Evolutionary conservation across 2,329 filamentous ascomycete species (phyloP).

Genomic region (Dryadomyces quercivorus): DNA sequence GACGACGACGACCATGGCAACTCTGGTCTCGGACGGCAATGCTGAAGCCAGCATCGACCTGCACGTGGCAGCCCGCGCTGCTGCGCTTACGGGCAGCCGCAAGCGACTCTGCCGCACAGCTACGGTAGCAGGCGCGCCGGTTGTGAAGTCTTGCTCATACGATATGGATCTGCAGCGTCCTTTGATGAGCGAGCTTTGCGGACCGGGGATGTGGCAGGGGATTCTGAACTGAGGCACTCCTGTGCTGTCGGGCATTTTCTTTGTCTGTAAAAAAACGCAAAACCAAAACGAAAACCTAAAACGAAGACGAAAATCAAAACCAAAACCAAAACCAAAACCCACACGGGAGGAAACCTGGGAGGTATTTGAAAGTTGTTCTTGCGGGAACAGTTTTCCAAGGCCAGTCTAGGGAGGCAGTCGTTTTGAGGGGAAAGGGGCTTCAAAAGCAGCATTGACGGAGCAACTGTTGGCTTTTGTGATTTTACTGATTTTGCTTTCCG

Average conservation of each 20-base stretch:
- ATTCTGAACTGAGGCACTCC: slow-evolving; percentile 37
- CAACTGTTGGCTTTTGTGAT: neutral
- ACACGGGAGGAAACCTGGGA: neutral
- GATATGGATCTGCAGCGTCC: slow-evolving; percentile 31
- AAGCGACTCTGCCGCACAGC: slow-evolving; percentile 52
- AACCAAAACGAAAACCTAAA: neutral
- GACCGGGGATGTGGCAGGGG: slow-evolving; percentile 55
- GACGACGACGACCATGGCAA: too few species aligned
- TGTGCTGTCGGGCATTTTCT: neutral
- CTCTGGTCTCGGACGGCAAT: too few species aligned
- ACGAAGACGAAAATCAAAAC: neutral
- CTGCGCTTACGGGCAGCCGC: slow-evolving; percentile 34
- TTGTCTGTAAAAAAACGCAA: slow-evolving; percentile 1
- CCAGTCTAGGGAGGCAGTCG: neutral
- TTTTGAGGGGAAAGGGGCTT: neutral
- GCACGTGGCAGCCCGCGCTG: slow-evolving; percentile 13
- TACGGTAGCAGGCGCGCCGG: neutral
- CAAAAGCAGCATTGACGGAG: slow-evolving; percentile 5
- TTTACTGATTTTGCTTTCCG: neutral
- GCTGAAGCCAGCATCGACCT: neutral
- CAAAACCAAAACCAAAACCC: neutral
- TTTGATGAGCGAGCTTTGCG: slow-evolving; percentile 35
- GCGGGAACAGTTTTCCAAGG: neutral
- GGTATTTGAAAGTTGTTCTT: neutral
- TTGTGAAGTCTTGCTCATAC: slow-evolving; percentile 4